Percentiles rank a stretch among this genome's conserved stretches.
Evolutionary conservation across 2,329 filamentous ascomycete genomes (phyloP).

Genomic region (Shiraia sp.): DNA sequence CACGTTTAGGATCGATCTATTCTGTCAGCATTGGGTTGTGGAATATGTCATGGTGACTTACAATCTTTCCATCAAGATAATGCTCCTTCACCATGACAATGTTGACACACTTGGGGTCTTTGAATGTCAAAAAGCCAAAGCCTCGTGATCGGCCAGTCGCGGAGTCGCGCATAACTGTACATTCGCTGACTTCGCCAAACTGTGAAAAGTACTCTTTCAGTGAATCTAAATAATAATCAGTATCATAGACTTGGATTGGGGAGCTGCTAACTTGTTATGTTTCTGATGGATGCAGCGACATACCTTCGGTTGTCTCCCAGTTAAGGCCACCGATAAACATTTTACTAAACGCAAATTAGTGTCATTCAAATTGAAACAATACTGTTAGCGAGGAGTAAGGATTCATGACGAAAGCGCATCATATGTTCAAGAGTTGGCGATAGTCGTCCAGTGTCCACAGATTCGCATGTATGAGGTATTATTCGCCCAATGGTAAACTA

Average conservation of each 20-base stretch:
- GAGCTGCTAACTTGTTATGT: conserved; percentile 2
- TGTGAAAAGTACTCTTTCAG: conserved; percentile 96
- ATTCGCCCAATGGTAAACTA: too few relatives aligned
- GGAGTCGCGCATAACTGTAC: conserved; percentile 98
- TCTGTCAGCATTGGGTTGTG: conserved; percentile 20
- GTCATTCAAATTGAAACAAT: not conserved
- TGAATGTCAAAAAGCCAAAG: conserved; percentile 97
- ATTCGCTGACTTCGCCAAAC: conserved; percentile 95
- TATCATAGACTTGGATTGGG: not conserved
- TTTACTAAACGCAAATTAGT: conserved; percentile 64
- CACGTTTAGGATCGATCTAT: conserved; percentile 96
- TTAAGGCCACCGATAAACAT: conserved; percentile 99
- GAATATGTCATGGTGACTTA: conserved; percentile 56
- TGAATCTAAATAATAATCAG: conserved; percentile 68
- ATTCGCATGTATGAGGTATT: not conserved
- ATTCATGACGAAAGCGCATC: conserved; percentile 12
- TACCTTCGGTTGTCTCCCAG: conserved; percentile 99
- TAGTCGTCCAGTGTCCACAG: not conserved
- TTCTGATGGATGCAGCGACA: too few relatives aligned
- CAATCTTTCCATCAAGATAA: conserved; percentile 96
- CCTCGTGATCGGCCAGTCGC: conserved; percentile 91
- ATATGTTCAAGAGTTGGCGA: conserved; percentile 1
- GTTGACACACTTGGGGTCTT: conserved; percentile 95
- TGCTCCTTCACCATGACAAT: conserved; percentile 99
- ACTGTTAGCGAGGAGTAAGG: not conserved